Evolutionary conservation across 2,329 filamentous ascomycete genomes (phyloP), one percentile per base, ranked within the genome.

Genomic region (Annulohypoxylon truncatum): DNA sequence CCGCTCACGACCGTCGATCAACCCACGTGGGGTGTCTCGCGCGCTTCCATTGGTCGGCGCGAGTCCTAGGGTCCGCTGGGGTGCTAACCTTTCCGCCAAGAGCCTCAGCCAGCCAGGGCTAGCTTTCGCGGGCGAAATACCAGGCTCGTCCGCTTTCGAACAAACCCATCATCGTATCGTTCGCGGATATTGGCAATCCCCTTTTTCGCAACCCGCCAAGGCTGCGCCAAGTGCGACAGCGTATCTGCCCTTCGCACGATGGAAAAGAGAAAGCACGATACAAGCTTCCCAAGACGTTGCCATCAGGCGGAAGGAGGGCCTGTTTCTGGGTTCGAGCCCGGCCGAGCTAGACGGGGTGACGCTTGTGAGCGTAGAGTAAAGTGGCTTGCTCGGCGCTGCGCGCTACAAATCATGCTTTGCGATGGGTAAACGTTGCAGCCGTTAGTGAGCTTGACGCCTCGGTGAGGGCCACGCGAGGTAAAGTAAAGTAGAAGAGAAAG

Each of bases 101-200:
- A 71, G 50, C 56, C 56, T 64, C 66, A 70, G 61, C 70, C 61
- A 54, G 10, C 52, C 46, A 69, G 59, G 57, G 10, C 52, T 50
- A 69, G 59, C 51, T 47, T 47, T 29, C 62, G n/a, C n/a, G n/a
- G 54, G 51, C 64, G 61, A 69, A 67, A n/a, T n/a, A n/a, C 67
- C 59, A 70, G 54, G 58, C 18, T 31, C 18, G 15, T 15, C 38
- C n/a, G n/a, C n/a, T 22, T 52, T 20, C 42, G 38, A 52, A 52
- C 48, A 61, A 31, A 28, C 42, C 57, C 61, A 31, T n/a, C n/a
- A n/a, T n/a, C 28, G 53, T 62, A 68, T 66, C 48, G 54, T 61
- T 61, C 63, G 13, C 63, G 55, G 66, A 69, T 64, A 67, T 67
- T 64, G 59, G 55, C 48, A 59, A n/a, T n/a, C n/a, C 61, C 59